These are phyloP conservation scores for Clavaria fumosa DNA, from an alignment of 768 basidiomycete genomes.

Conservation along the genomic window DNA sequence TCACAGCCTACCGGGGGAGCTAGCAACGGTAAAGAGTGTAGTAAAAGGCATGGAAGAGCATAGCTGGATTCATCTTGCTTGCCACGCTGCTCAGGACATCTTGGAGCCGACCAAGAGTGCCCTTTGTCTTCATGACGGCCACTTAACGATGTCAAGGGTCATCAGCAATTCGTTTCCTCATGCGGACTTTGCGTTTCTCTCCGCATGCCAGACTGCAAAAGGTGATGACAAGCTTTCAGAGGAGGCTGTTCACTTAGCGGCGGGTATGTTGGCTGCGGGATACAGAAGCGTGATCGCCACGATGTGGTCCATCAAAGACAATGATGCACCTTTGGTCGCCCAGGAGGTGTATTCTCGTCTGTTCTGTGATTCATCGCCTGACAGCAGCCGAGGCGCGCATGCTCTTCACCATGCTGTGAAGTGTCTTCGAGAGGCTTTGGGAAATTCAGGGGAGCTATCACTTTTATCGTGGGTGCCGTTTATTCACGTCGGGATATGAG, in stretches of 20 bases:
- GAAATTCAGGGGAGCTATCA: constrained; percentile 2
- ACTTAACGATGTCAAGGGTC: constrained; percentile 13
- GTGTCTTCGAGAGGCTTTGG: constrained; percentile 9
- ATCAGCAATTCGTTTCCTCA: constrained; percentile 13
- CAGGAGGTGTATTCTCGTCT: constrained; percentile 19
- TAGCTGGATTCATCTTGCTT: constrained; percentile 24
- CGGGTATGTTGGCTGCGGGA: constrained; percentile 24
- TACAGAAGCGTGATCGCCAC: constrained; percentile 24
- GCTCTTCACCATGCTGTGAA: constrained; percentile 15
- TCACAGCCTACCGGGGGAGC: constrained; percentile 3
- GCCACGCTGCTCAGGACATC: constrained; percentile 22
- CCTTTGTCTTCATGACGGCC: constrained; percentile 13
- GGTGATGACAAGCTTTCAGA: constrained; percentile 17
- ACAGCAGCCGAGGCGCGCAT: constrained; percentile 11
- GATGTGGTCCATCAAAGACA: constrained; percentile 28
- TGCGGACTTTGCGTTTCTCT: constrained; percentile 27
- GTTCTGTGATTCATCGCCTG: constrained; percentile 6
- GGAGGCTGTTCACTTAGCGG: constrained; percentile 25
- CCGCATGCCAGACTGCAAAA: constrained; percentile 30
- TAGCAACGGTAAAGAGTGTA: constrained; percentile 10
- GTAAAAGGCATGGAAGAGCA: constrained; percentile 7
- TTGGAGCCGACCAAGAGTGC: constrained; percentile 14
- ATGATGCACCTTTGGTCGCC: constrained; percentile 20
- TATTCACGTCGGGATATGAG: constrained; percentile 14
- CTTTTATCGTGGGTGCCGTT: constrained; percentile 14